phyloP scores from a whole-genome alignment of 306 rosid species.

The Albizia julibrissin region DNA sequence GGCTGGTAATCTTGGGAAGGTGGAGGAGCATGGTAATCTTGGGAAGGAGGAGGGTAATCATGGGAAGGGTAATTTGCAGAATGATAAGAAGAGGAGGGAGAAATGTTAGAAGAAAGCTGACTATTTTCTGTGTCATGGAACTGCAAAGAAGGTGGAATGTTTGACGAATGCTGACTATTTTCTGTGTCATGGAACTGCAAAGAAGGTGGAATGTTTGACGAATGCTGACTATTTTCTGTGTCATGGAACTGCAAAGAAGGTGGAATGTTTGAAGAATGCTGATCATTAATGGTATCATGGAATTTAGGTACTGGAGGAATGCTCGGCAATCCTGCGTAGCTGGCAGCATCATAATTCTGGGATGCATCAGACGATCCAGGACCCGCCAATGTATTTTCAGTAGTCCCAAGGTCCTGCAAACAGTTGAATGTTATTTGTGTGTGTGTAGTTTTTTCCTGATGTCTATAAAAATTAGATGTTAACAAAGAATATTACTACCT shows the following conservation, averaged over 20 bases:
- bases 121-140: conserved; percentile 53
- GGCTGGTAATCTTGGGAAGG: conserved; percentile 50
- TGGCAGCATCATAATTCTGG: conserved; percentile 45
- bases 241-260: conserved; percentile 58
- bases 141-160: conserved; percentile 47
- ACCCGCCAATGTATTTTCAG: conserved; percentile 47
- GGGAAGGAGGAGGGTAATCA: conserved; percentile 47
- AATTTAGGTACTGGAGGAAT: conserved; percentile 47
- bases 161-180: conserved; percentile 51
- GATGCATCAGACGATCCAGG: conserved; percentile 58
- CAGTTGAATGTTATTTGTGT: conserved; percentile 29
- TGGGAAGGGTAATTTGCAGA: conserved; percentile 66
- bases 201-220: conserved; percentile 48
- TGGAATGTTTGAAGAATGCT: conserved; percentile 41
- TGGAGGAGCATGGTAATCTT: conserved; percentile 43
- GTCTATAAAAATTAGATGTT: background rate
- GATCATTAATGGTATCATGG: conserved; percentile 47
- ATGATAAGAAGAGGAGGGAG: conserved; percentile 58
- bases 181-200: conserved; percentile 53
- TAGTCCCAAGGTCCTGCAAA: conserved; percentile 67
- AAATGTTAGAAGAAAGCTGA: conserved; percentile 51
- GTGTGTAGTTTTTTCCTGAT: background rate
- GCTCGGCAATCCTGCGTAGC: conserved; percentile 44
- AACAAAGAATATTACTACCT: background rate
- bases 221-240: conserved; percentile 49